Evolutionary conservation across 2,329 filamentous ascomycete genomes (phyloP).

Genomic region (Ophiostoma ulmi): DNA sequence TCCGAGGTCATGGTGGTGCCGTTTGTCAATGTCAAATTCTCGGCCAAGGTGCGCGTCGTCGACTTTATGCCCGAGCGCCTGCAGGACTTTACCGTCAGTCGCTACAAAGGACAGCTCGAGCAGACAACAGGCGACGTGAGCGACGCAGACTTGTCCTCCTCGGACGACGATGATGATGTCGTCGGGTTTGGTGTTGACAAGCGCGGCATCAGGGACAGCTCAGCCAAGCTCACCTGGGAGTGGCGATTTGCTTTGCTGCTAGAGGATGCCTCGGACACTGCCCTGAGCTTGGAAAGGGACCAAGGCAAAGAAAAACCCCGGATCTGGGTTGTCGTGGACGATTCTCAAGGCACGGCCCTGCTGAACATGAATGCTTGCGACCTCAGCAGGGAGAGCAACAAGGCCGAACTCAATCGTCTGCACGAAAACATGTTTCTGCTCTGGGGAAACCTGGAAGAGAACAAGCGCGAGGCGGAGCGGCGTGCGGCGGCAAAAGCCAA

Average conservation of each 20-base stretch:
- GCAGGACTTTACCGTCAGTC: conserved; percentile 61
- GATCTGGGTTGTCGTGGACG: conserved; percentile 66
- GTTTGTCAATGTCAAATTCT: conserved; percentile 69
- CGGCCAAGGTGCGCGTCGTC: conserved; percentile 66
- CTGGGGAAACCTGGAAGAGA: conserved; percentile 82
- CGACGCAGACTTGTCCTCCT: neutral
- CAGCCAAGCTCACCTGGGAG: conserved; percentile 55
- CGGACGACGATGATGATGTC: neutral
- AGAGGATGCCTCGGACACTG: conserved; percentile 61
- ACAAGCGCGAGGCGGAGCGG: conserved; percentile 50
- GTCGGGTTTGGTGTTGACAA: neutral
- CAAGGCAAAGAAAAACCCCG: conserved; percentile 33
- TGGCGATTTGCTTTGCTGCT: conserved; percentile 80
- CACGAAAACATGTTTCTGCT: conserved; percentile 68
- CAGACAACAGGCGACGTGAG: conserved; percentile 18
- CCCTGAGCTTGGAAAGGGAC: neutral
- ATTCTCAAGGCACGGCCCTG: conserved; percentile 47
- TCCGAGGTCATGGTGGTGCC: conserved; percentile 44
- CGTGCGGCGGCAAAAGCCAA: neutral
- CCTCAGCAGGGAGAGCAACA: conserved; percentile 47
- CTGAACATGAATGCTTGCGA: conserved; percentile 45
- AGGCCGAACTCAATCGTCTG: conserved; percentile 46
- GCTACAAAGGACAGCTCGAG: conserved; percentile 35
- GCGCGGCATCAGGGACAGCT: conserved; percentile 21
- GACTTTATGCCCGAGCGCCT: conserved; percentile 70